Percentiles rank a stretch among this genome's conserved stretches.
Evolutionary conservation across 1,284 basidiomycete species (phyloP).

Genomic region (Papiliotrema fonsecae): DNA sequence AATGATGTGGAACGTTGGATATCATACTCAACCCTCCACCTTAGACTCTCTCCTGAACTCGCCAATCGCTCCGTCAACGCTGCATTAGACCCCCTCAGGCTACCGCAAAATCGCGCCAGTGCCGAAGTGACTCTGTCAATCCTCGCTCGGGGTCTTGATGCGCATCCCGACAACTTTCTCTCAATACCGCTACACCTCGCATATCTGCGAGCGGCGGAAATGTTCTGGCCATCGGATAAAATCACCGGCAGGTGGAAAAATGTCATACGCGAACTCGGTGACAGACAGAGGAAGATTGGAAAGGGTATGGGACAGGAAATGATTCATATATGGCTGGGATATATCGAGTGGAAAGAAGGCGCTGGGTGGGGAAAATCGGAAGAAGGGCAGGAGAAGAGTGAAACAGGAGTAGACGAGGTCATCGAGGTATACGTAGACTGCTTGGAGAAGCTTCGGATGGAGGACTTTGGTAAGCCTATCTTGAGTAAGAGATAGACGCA

Average conservation of each 20-base stretch:
- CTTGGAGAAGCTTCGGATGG: conserved; percentile 8
- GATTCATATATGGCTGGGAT: conserved; percentile 39
- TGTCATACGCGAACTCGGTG: conserved; percentile 27
- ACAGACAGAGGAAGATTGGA: not conserved
- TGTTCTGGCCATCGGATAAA: conserved; percentile 32
- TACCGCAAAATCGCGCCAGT: conserved; percentile 22
- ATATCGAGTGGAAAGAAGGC: conserved; percentile 44
- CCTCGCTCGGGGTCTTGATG: conserved; percentile 36
- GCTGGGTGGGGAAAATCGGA: conserved; percentile 30
- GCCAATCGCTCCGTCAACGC: not conserved
- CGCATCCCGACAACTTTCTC: conserved; percentile 18
- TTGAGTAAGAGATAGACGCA: conserved; percentile 1
- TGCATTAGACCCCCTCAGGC: conserved; percentile 5
- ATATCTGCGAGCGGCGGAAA: conserved; percentile 34
- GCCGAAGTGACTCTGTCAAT: conserved; percentile 44
- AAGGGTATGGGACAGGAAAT: conserved; percentile 20
- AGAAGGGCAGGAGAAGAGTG: conserved; percentile 10
- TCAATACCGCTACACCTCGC: conserved; percentile 36
- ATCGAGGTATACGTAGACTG: conserved; percentile 40
- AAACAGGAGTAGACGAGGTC: conserved; percentile 43
- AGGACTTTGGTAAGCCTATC: not conserved
- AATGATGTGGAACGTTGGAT: conserved; percentile 37
- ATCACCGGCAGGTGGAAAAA: conserved; percentile 42
- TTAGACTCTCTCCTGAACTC: conserved; percentile 17
- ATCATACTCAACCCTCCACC: conserved; percentile 35